Conservation (phyloP, 2,329 filamentous ascomycete species). For the Chrysosporium queenslandicum region DNA sequence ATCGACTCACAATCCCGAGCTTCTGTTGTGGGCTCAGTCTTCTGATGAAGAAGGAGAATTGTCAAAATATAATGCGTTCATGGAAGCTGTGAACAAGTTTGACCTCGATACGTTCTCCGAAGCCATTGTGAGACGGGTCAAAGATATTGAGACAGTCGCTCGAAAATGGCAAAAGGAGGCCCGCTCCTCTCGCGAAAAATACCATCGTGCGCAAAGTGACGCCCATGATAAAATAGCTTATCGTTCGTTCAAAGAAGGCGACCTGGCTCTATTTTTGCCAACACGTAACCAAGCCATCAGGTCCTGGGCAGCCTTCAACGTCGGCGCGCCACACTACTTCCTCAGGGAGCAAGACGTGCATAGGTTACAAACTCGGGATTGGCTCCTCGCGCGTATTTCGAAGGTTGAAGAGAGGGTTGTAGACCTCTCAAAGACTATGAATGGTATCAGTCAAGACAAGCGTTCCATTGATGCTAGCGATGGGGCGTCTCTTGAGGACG, state of each 20-base stretch:
- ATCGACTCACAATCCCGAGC: conserved; percentile 52
- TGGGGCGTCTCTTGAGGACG: conserved; percentile 59
- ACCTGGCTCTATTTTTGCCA: conserved; percentile 85
- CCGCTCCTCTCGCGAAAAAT: conserved; percentile 75
- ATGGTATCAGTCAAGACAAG: conserved; percentile 41
- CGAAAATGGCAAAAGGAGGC: conserved; percentile 90
- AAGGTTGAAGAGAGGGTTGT: conserved; percentile 89
- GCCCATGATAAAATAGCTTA: conserved; percentile 94
- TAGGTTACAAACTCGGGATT: conserved; percentile 73
- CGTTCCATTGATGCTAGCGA: conserved; percentile 45
- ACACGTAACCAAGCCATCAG: conserved; percentile 89
- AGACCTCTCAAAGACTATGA: conserved; percentile 72
- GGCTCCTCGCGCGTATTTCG: conserved; percentile 89
- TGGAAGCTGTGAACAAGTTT: conserved; percentile 64
- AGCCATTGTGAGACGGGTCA: conserved; percentile 75
- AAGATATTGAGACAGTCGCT: conserved; percentile 85
- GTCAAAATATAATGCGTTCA: conserved; percentile 62
- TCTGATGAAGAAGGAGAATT: conserved; percentile 54
- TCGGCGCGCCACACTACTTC: conserved; percentile 95
- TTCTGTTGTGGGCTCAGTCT: conserved; percentile 73
- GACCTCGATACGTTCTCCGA: conserved; percentile 78
- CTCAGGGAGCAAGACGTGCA: conserved; percentile 85
- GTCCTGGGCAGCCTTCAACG: conserved; percentile 97
- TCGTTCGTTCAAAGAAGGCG: conserved; percentile 89
- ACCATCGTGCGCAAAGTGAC: conserved; percentile 69